Evolutionary conservation across 208 protist genomes (phyloP).

Genomic region (Trypanosoma brucei): DNA sequence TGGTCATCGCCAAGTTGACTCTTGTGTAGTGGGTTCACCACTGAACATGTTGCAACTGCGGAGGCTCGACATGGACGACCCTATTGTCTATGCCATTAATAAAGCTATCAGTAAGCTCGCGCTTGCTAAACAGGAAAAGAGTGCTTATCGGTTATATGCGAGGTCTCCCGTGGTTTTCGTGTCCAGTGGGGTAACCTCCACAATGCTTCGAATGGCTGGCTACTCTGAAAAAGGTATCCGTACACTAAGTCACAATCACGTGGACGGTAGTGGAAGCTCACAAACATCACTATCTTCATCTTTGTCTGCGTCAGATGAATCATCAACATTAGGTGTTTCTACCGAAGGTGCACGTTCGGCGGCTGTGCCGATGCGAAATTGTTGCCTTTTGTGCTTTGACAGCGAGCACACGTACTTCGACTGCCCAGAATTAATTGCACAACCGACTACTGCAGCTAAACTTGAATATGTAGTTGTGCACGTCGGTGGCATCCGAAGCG

Average conservation of each 20-base stretch:
- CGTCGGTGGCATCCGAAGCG: constrained; percentile 55
- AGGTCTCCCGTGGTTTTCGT: constrained; percentile 36
- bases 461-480: constrained; percentile 37
- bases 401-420: constrained; percentile 46
- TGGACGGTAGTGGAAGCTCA: background rate
- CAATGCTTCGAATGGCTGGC: constrained; percentile 60
- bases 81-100: constrained; percentile 76
- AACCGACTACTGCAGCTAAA: constrained; percentile 33
- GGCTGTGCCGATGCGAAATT: constrained; percentile 44
- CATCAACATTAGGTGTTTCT: constrained; percentile 8
- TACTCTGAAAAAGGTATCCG: constrained; percentile 61
- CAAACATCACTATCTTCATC: background rate
- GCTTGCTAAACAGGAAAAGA: constrained; percentile 28
- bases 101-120: constrained; percentile 54
- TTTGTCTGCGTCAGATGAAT: constrained; percentile 2
- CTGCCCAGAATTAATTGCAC: constrained; percentile 62
- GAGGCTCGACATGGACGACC: constrained; percentile 26
- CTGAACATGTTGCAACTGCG: background rate
- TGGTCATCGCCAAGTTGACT: background rate
- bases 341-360: constrained; percentile 37
- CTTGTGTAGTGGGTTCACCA: background rate
- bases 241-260: constrained; percentile 19
- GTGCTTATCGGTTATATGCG: constrained; percentile 73
- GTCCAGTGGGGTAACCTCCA: constrained; percentile 33
- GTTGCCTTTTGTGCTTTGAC: constrained; percentile 72